phyloP scores from a whole-genome alignment of 768 basidiomycete genomes.

The Termitomyces sp. region DNA sequence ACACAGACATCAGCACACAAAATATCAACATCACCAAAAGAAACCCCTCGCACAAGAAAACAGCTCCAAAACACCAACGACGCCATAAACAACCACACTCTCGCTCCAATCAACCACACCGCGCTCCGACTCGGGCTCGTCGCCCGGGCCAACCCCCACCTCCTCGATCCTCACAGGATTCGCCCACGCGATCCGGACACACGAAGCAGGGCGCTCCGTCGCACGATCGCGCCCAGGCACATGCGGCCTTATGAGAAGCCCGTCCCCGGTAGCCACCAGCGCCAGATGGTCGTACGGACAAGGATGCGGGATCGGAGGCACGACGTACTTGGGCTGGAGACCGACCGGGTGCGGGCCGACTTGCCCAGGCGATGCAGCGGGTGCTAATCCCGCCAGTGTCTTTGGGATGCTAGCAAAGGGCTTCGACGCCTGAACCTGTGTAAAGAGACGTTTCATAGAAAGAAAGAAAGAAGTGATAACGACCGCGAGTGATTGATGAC shows the following conservation, averaged over 20 bases:
- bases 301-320: constrained; percentile 72
- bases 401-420: constrained; percentile 21
- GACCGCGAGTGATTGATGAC: neutral
- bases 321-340: constrained; percentile 57
- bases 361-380: constrained; percentile 10
- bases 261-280: constrained; percentile 51
- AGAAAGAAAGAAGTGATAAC: neutral
- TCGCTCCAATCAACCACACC: constrained; percentile 9
- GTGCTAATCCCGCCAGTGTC: constrained; percentile 9
- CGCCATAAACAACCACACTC: constrained; percentile 63
- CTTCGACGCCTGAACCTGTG: constrained; percentile 23
- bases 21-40: neutral
- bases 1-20: neutral
- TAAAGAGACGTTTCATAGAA: constrained; percentile 16
- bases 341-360: constrained; percentile 20
- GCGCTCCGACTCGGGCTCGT: constrained; percentile 8
- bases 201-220: constrained; percentile 24
- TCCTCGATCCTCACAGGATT: constrained; percentile 51
- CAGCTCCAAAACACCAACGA: constrained; percentile 68
- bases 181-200: constrained; percentile 50
- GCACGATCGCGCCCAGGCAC: constrained; percentile 18
- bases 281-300: constrained; percentile 65
- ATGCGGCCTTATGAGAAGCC: constrained; percentile 64
- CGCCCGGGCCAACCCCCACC: no score
- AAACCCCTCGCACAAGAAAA: constrained; percentile 47